Conservation (phyloP, 1,284 basidiomycete species). For the Moesziomyces antarcticus region DNA sequence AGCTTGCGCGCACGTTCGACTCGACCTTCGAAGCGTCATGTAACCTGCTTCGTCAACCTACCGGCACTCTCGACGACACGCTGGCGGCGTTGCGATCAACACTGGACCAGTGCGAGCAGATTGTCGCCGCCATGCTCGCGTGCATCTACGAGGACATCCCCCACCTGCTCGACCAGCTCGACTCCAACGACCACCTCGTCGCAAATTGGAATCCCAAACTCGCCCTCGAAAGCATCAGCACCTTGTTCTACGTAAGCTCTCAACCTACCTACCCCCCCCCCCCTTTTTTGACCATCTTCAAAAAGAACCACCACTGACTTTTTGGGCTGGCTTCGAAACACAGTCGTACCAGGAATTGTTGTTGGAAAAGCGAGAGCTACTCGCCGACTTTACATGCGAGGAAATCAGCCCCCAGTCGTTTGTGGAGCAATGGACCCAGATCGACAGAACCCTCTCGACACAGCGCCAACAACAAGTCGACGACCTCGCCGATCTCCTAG, state of each 20-base stretch:
- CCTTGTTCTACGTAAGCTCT: constrained; percentile 59
- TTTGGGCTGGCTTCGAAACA: no score
- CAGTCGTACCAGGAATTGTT: constrained; percentile 63
- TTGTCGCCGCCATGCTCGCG: constrained; percentile 15
- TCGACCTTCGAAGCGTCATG: constrained; percentile 12
- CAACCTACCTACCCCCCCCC: no score
- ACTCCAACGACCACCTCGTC: constrained; percentile 17
- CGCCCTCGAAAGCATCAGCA: constrained; percentile 52
- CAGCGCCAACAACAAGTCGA: constrained; percentile 62
- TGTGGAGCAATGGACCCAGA: constrained; percentile 38
- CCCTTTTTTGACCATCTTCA: no score
- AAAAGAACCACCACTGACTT: no score
- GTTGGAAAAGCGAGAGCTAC: constrained; percentile 53
- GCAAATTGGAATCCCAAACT: constrained; percentile 54
- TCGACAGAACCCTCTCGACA: constrained; percentile 38
- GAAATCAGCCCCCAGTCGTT: constrained; percentile 52
- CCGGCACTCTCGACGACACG: constrained; percentile 10
- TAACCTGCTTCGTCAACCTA: constrained; percentile 2
- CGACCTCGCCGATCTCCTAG: constrained; percentile 61
- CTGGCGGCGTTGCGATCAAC: constrained; percentile 16
- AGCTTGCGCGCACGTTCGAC: constrained; percentile 28
- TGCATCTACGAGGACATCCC: constrained; percentile 37
- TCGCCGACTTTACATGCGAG: constrained; percentile 64
- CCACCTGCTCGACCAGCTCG: constrained; percentile 52
- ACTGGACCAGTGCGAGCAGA: constrained; percentile 21